Evolutionary conservation across 2,329 filamentous ascomycete genomes (phyloP), one percentile per base, ranked within the genome.

Genomic region (Eutypella sp.): DNA sequence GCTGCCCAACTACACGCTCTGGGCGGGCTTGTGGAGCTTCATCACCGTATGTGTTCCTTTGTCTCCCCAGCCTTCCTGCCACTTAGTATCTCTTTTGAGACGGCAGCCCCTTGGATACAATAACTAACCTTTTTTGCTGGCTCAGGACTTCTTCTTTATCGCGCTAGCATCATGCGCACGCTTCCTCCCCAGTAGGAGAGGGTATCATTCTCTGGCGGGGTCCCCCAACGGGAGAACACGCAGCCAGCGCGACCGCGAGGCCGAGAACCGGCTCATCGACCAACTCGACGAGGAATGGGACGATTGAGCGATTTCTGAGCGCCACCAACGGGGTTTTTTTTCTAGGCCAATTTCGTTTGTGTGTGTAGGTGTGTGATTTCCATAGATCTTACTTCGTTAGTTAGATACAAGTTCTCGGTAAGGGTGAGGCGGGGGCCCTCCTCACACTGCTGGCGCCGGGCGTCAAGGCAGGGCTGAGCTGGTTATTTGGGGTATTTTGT

Each of bases 271-370:
- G 52, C 70, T 97, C 57, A 97, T 99, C 64, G 92, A 97, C 65
- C 89, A 96, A 67, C 74, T 96, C 48, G 93, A 97, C 60, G 92
- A 97, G 66, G 91, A 96, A 64, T 97, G 92, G 92, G 91, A 96
- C 57, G 91, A 96, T 52, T 84, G 59, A 66, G 50, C 45, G 31
- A 16, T 31, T 38, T n/a, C n/a, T n/a, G n/a, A n/a, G n/a, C n/a
- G n/a, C n/a, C n/a, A n/a, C n/a, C n/a, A n/a, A n/a, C n/a, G n/a
- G n/a, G n/a, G n/a, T n/a, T n/a, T n/a, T n/a, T n/a, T n/a, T n/a
- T n/a, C n/a, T n/a, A n/a, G n/a, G n/a, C n/a, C n/a, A n/a, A n/a
- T n/a, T n/a, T n/a, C n/a, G n/a, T n/a, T n/a, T n/a, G n/a, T n/a
- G n/a, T n/a, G n/a, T n/a, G n/a, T n/a, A n/a, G n/a, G n/a, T n/a